Evolutionary conservation across 768 basidiomycete genomes (phyloP).

Genomic region (Solioccasus polychromus): DNA sequence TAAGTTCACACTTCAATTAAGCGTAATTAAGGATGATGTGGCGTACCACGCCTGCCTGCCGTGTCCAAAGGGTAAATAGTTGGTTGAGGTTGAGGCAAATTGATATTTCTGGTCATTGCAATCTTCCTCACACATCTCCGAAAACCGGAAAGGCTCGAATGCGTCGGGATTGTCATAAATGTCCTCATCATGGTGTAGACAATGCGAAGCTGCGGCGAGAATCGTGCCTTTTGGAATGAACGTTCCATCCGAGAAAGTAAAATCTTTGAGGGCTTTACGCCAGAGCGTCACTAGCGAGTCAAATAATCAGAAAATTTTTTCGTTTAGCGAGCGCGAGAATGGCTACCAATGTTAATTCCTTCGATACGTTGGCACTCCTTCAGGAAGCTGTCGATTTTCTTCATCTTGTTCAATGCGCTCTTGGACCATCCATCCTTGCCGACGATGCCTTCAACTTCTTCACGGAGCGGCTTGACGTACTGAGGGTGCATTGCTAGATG

Average conservation of each 20-base stretch:
- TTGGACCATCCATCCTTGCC: background rate
- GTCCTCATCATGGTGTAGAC: conserved; percentile 13
- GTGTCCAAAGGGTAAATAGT: background rate
- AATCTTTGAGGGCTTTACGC: background rate
- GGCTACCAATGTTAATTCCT: background rate
- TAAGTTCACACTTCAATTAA: background rate
- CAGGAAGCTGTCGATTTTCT: background rate
- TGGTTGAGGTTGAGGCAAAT: background rate
- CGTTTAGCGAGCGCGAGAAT: background rate
- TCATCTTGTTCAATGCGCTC: background rate
- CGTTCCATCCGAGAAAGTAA: background rate
- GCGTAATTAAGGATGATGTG: background rate
- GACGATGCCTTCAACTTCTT: background rate
- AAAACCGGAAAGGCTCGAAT: conserved; percentile 50
- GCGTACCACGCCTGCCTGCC: background rate
- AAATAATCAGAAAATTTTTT: background rate
- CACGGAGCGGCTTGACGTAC: background rate
- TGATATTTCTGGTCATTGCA: conserved; percentile 33
- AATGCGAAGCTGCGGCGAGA: background rate
- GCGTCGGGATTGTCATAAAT: conserved; percentile 32
- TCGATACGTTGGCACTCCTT: background rate
- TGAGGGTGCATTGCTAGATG: background rate
- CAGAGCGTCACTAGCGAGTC: background rate
- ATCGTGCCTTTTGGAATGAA: background rate
- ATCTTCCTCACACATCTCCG: conserved; percentile 31